Evolutionary conservation across 2,329 filamentous ascomycete species (phyloP), one percentile per base, ranked within the genome.

Genomic region (Colletotrichum noveboracense): DNA sequence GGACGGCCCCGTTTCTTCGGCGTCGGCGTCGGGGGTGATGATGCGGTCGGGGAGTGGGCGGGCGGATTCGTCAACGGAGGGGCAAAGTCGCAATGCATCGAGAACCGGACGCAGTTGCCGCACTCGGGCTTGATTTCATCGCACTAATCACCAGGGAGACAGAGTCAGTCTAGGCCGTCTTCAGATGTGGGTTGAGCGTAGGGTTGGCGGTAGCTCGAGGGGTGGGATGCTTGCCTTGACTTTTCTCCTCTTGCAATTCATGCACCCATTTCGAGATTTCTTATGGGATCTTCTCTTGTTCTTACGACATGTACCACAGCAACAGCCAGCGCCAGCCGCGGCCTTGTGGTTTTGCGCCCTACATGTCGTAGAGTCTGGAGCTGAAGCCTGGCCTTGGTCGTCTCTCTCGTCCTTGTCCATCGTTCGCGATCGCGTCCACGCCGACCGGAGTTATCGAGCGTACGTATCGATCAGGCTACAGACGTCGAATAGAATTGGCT

Each of bases 71-170:
- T 21, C 14, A 56, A 52, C 8, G 43, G n/a, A 64, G 70, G 68
- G 28, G 66, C 38, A 30, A 77, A 78, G 68, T 78, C 77, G 58
- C 76, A 79, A 18, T 68, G 62, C 32, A 78, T 76, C 48, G 74
- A 77, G 52, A 78, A 74, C 12, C 77, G 56, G 5, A 74, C 64
- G 66, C 75, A 79, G 32, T 75, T 79, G 18, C 72, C 67, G 30
- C 75, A 79, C 21, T 74, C 70, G 9, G 77, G 77, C 60, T 77
- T 78, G n/a, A n/a, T 66, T 43, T 79, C 78, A 21, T 79, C 78
- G 56, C 77, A 79, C 78, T 78, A 26, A n/a, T 8, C 1, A 26
- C 8, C 28, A 4, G 55, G 21, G 6, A n/a, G 2, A 43, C 12
- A 21, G n/a, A 64, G 60, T 60, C 26, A 73, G 73, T n/a, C n/a